phyloP scores from a whole-genome alignment of 306 rosid genomes.

The Sindora glabra region DNA sequence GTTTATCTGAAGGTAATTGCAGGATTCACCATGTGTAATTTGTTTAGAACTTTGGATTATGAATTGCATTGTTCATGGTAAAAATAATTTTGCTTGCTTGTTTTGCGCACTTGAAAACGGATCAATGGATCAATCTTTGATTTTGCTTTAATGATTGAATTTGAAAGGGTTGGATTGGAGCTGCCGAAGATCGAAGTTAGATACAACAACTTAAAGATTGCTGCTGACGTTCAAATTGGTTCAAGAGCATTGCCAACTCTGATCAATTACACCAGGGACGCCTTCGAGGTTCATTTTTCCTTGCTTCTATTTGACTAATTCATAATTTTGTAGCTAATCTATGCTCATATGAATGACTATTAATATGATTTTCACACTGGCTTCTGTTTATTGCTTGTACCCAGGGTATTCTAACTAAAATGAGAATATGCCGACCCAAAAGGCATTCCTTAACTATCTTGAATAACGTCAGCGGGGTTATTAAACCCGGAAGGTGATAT shows the following conservation, averaged over 20 bases:
- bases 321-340: neutral
- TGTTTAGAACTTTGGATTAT: too few relatives aligned
- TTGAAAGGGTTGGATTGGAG: constrained; percentile 56
- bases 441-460: constrained; percentile 53
- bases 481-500: constrained; percentile 69
- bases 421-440: constrained; percentile 37
- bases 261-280: constrained; percentile 31
- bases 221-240: constrained; percentile 58
- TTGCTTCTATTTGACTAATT: neutral
- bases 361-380: neutral
- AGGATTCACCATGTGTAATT: too few relatives aligned
- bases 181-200: constrained; percentile 60
- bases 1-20: too few relatives aligned
- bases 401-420: constrained; percentile 41
- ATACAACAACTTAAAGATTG: constrained; percentile 44
- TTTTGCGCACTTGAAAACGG: too few relatives aligned
- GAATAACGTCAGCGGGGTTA: constrained; percentile 46
- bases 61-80: too few relatives aligned
- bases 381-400: neutral
- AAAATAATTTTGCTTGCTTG: too few relatives aligned
- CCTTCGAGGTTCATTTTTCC: constrained; percentile 40
- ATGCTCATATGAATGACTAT: neutral
- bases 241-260: constrained; percentile 74
- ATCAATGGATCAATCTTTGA: too few relatives aligned
- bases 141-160: neutral